These are phyloP conservation scores for Penicillium frequentans DNA, from an alignment of 2,329 filamentous ascomycete species.

Conservation along the genomic window DNA sequence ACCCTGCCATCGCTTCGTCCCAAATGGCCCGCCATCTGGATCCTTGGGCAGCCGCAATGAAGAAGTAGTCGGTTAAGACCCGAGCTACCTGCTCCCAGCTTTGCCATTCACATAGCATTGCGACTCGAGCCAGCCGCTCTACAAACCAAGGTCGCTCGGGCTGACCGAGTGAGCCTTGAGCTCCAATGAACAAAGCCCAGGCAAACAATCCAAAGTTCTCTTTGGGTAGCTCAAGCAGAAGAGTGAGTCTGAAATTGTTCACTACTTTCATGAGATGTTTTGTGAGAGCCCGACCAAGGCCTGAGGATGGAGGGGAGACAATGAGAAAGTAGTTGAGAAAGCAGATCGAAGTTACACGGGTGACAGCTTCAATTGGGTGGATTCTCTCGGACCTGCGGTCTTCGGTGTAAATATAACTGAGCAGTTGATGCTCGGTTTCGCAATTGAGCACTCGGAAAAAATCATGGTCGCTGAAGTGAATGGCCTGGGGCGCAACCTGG, in stretches of 20 bases:
- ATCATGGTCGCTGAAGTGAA: slow-evolving; percentile 29
- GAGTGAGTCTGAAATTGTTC: slow-evolving; percentile 16
- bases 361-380: slow-evolving; percentile 31
- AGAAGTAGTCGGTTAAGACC: slow-evolving; percentile 30
- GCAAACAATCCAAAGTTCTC: slow-evolving; percentile 27
- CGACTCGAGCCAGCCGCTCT: slow-evolving; percentile 24
- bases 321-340: slow-evolving; percentile 35
- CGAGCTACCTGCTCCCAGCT: slow-evolving; percentile 30
- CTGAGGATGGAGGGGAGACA: slow-evolving; percentile 33
- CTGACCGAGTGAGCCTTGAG: slow-evolving; percentile 31
- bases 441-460: slow-evolving; percentile 35
- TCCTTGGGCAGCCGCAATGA: slow-evolving; percentile 23
- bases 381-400: slow-evolving; percentile 2
- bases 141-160: slow-evolving; percentile 33
- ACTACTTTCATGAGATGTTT: slow-evolving; percentile 28
- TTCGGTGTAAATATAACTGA: slow-evolving; percentile 35
- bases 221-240: slow-evolving; percentile 15
- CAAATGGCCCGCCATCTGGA: slow-evolving; percentile 31
- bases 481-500: slow-evolving; percentile 16
- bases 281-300: slow-evolving; percentile 35
- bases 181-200: slow-evolving; percentile 36
- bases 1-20: slow-evolving; percentile 28
- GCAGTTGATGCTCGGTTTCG: slow-evolving; percentile 39
- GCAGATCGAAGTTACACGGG: slow-evolving; percentile 32
- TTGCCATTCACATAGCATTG: slow-evolving; percentile 30